phyloP scores from a whole-genome alignment of 257 asterid species.

The Misopates orontium region DNA sequence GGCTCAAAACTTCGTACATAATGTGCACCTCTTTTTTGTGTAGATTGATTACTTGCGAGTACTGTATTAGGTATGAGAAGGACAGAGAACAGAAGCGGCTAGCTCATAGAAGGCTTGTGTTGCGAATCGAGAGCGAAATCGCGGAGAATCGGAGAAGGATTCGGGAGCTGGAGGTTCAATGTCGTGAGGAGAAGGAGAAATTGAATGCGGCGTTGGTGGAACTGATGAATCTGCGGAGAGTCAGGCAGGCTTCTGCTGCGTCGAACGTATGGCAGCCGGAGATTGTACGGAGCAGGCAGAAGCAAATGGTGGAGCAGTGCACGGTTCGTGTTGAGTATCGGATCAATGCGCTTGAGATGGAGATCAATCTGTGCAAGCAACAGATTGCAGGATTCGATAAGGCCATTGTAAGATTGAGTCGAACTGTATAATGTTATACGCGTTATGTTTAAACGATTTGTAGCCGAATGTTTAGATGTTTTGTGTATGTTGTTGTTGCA shows the following conservation, averaged over 20 bases:
- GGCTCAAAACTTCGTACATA: background rate
- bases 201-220: conserved; percentile 51
- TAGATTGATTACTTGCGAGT: conserved; percentile 18
- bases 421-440: too few relatives aligned
- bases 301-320: conserved; percentile 68
- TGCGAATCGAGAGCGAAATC: conserved; percentile 71
- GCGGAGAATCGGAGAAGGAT: conserved; percentile 55
- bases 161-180: conserved; percentile 42
- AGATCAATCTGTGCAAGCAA: conserved; percentile 78
- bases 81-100: conserved; percentile 57
- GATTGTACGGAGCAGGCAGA: conserved; percentile 65
- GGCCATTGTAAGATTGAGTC: conserved; percentile 56
- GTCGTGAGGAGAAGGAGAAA: conserved; percentile 53
- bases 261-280: conserved; percentile 96
- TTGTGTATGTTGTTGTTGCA: conserved; percentile 35
- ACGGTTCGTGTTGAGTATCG: conserved; percentile 64
- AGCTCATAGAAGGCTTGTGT: conserved; percentile 62
- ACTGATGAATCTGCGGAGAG: conserved; percentile 47
- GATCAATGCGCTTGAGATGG: conserved; percentile 76
- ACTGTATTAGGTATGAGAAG: conserved; percentile 52
- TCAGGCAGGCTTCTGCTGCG: conserved; percentile 80
- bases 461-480: too few relatives aligned
- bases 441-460: too few relatives aligned
- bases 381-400: conserved; percentile 61
- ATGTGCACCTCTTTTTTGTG: background rate